Base-by-base conservation (phyloP, 2,329 filamentous ascomycete genomes). In the Aspergillus sp. region DNA sequence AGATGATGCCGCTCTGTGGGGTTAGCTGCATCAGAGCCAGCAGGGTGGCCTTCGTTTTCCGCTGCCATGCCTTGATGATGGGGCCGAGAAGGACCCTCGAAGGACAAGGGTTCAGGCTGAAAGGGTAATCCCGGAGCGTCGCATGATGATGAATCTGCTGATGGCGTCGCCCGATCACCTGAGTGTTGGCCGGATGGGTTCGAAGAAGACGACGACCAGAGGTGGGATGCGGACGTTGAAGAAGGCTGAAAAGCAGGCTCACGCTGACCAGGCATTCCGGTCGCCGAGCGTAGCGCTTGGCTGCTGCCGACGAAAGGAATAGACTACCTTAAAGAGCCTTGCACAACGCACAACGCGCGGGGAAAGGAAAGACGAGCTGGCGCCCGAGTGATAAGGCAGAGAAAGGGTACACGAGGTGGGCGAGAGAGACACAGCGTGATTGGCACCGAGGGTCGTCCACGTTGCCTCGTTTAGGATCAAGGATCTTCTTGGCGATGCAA, bases 401-500 rank as follows among this genome's bases (percentile, higher is more conserved):
- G 50, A 47, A 47, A 43, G 36, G 45, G 39, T 45, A 50, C 55
- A 54, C 44, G 42, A 38, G 51, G 34, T 50, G 44, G 34, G 32
- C 39, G 7, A 42, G 38, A 39, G 39, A 39, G 39, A 26, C 34
- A 44, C 39, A 32, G 47, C 22, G 24, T 59, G 57, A 62, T 62
- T 63, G 58, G 63, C 52, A 64, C 52, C 36, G 48, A 45, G 36
- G 32, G 54, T 56, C 42, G 62, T 62, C 59, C 62, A 65, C 64
- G 62, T 65, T 65, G 58, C 55, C 51, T 59, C 54, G 48, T 57
- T 61, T 51, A 53, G 57, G 56, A 64, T 59, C 58, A 53, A 39
- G 59, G 57, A 64, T 65, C 59, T 62, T 58, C 59, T 62, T 58
- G 57, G 58, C 57, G 53, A 59, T 61, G 60, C 58, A 65, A 48